phyloP scores from a whole-genome alignment of 139 green algal species.

The Micractinium conductrix region DNA sequence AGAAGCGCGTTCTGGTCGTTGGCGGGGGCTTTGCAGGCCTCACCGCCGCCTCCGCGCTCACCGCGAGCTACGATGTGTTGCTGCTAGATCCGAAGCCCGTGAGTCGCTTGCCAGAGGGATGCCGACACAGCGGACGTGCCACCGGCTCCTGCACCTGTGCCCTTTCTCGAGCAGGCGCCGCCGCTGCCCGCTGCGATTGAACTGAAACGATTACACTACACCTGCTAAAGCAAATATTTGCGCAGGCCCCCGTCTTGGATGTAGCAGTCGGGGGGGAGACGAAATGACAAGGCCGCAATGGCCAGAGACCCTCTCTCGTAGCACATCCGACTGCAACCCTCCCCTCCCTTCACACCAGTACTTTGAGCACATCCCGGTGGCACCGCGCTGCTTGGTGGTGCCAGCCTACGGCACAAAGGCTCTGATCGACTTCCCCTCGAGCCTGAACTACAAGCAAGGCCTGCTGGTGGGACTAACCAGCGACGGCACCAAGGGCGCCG shows the following conservation, averaged over 20 bases:
- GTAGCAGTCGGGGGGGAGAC: too few species aligned
- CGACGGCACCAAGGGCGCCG: neutral
- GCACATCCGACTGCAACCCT: too few species aligned
- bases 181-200: too few species aligned
- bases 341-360: neutral
- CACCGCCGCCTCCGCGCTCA: neutral
- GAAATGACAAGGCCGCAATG: too few species aligned
- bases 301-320: too few species aligned
- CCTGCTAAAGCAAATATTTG: too few species aligned
- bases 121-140: too few species aligned
- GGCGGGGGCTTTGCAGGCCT: conserved; percentile 1
- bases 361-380: neutral
- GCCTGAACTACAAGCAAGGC: neutral
- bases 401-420: neutral
- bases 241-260: too few species aligned
- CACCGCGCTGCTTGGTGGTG: neutral
- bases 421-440: neutral
- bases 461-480: neutral
- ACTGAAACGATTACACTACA: too few species aligned
- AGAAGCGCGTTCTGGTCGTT: neutral
- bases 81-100: neutral
- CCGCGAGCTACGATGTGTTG: neutral
- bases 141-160: too few species aligned
- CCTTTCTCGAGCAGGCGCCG: too few species aligned
- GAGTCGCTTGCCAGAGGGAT: neutral